Evolutionary conservation across 2,329 filamentous ascomycete species (phyloP), one percentile per base, ranked within the genome.

Genomic region (Xylariaceae sp.): DNA sequence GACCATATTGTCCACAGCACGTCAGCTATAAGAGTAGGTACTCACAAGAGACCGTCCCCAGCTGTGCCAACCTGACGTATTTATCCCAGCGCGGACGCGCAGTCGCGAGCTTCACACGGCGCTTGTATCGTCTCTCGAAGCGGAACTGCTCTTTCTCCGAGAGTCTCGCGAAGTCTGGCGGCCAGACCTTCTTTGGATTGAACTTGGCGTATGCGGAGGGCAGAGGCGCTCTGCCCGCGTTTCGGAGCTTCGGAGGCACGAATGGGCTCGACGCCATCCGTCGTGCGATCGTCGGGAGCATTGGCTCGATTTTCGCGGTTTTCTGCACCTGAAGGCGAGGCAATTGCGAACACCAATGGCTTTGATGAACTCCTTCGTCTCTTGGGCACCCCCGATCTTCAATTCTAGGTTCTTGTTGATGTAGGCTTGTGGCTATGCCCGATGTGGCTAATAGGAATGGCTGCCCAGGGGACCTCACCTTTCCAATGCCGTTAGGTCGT

Each of bases 71-170:
- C 69, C 83, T 83, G 50, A 86, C 74, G 54, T 47, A 59, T 36
- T 56, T 60, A 47, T 66, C 59, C 70, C 65, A 64, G 13, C 65
- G 57, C 34, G 67, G 66, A 39, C 65, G 57, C 48, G 58, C 55
- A 28, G 65, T 63, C n/a, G 66, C 66, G 7, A 68, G 64, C 57
- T 51, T 77, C 22, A 87, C 71, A 48, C 89, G 79, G 47, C 89
- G 79, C 71, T 90, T 88, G 72, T 87, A 92, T 66, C 87, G 86
- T 68, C 88, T 84, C 75, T 93, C 89, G 61, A 90, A 86, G 41
- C 84, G 80, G 66, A 92, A 87, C 70, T 92, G 86, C 65, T 91
- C 83, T 69, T 88, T 87, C 43, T 77, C 73, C 36, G 83, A 83
- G 53, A 93, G 79, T 65, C 82, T 80, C 56, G 77, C 73, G 70